Conservation (phyloP, 306 rosid species). For the Vachellia collinsii region DNA sequence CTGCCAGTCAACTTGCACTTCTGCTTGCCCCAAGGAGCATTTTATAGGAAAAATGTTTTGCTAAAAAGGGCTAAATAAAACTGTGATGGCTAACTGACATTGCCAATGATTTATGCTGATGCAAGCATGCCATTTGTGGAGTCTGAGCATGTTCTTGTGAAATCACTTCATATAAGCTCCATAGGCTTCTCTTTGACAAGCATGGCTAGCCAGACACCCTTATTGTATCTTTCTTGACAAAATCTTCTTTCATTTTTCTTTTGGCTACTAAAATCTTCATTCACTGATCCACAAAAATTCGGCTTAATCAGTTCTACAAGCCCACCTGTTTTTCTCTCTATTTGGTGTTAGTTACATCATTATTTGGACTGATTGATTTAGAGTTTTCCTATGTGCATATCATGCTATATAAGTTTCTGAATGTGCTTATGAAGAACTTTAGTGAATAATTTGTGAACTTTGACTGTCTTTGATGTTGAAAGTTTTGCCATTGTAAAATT, state of each 20-base stretch:
- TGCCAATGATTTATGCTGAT: neutral
- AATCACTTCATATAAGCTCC: neutral
- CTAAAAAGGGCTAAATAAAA: neutral
- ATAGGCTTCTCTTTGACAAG: neutral
- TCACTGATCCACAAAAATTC: conserved; percentile 1
- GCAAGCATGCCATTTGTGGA: neutral
- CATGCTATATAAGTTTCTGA: neutral
- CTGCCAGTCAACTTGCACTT: neutral
- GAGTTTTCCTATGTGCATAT: neutral
- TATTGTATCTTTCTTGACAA: neutral
- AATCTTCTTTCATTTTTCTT: neutral
- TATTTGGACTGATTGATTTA: neutral
- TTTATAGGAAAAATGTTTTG: neutral
- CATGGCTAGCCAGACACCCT: neutral
- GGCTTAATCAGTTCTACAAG: neutral
- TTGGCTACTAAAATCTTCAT: neutral
- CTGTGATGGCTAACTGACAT: too few relatives aligned
- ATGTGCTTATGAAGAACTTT: neutral
- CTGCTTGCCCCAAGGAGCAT: neutral
- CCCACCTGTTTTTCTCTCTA: neutral
- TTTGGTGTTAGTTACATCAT: neutral
- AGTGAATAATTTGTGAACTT: neutral
- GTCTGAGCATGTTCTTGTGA: neutral
- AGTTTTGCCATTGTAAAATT: conserved; percentile 1
- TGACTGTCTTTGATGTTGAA: conserved; percentile 1